Evolutionary conservation across 169 alveolate genomes (phyloP), one percentile per base, ranked within the genome.

Genomic region (Eimeria necatrix): DNA sequence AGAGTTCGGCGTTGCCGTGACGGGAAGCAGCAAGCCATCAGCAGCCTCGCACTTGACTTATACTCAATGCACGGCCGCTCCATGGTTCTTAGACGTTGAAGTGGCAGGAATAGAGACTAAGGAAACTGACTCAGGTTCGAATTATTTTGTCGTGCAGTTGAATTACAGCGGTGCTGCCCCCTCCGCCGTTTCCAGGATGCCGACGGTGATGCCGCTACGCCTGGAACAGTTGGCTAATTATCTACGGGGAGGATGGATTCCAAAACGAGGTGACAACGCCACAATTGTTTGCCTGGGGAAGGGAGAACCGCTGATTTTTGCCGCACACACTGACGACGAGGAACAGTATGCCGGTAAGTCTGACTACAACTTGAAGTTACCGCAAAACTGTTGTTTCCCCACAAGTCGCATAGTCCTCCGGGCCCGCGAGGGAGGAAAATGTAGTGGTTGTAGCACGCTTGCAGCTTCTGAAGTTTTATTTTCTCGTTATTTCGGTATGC

Each of bases 71-170:
- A 84, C 91, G 60, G 91, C 68, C 4, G 52, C 80, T 0, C 91
- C 91, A 12, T 84, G 91, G 91, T 56, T 84, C 48, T 74, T 76
- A 18, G 91, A 84, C 20, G 68, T 60, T n/a, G 91, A 59, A 22
- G 32, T 60, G 26, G 41, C 24, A 32, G 91, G 53, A 18, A 32
- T 46, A 6, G 91, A 84, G 9, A 46, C 32, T 1, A 68, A 60
- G 14, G 91, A n/a, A 84, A 32, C 73, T 4, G 53, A 10, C 46
- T 32, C 16, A 32, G 80, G 80, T 16, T 68, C 80, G 14, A 22
- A 14, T 4, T 68, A 68, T 9, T 18, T 68, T 32, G 10, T 68
- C 18, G 80, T 32, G 32, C 56, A 59, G n/a, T 59, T 84, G 32
- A 41, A 84, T 51, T 84, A 84, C 76, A 84, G 20, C 60, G 41